Evolutionary conservation across 2,329 filamentous ascomycete species (phyloP).

Genomic region (Phoma sp.): DNA sequence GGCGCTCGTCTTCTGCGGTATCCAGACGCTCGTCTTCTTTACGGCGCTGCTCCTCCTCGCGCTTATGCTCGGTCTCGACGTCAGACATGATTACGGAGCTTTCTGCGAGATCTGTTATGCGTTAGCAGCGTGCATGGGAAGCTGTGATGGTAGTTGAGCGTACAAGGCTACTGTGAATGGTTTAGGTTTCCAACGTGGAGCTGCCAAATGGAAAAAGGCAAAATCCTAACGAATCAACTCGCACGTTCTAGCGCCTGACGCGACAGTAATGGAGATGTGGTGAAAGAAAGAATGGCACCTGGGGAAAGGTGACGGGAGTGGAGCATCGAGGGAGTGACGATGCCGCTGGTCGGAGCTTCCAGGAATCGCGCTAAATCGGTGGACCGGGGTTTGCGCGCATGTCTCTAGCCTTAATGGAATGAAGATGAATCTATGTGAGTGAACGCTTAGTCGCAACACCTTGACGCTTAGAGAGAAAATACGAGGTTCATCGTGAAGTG

Average conservation of each 20-base stretch:
- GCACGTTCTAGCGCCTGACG: not conserved
- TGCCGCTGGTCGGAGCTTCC: conserved; percentile 17
- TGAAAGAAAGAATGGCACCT: conserved; percentile 2
- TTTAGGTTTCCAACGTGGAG: not conserved
- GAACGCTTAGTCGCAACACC: too few species aligned
- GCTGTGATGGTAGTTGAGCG: not conserved
- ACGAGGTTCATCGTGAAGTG: too few species aligned
- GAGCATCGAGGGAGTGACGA: conserved; percentile 11
- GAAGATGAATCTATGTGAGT: not conserved
- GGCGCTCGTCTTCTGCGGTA: conserved; percentile 38
- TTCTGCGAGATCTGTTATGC: not conserved
- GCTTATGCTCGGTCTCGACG: conserved; percentile 38
- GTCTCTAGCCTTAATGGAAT: conserved; percentile 9
- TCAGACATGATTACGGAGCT: conserved; percentile 36
- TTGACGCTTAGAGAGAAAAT: too few species aligned
- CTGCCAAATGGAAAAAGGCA: not conserved
- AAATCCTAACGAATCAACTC: not conserved
- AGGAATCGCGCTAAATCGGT: conserved; percentile 12
- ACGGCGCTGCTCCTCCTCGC: conserved; percentile 41
- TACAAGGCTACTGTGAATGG: conserved; percentile 12
- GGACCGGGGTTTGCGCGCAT: conserved; percentile 10
- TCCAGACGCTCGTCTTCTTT: conserved; percentile 45
- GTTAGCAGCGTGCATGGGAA: conserved; percentile 14
- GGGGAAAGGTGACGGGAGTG: conserved; percentile 3
- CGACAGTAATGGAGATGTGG: conserved; percentile 3